Percentiles rank a stretch among this genome's conserved stretches.
Conservation (phyloP, 352 stramenopile genomes). For the Achlya hypogyna region DNA sequence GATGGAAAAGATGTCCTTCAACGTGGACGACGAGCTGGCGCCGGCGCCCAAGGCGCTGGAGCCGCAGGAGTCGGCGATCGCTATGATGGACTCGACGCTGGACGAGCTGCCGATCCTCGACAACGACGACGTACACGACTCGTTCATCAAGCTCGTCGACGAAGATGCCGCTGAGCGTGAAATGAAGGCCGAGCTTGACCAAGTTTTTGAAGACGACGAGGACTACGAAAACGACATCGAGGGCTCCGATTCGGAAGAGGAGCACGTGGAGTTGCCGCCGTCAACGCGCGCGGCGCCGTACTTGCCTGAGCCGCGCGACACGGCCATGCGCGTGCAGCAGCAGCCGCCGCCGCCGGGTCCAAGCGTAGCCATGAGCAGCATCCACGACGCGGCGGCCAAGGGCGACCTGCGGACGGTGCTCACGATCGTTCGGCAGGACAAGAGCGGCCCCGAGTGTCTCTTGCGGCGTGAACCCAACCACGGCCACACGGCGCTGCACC, state of each 20-base stretch:
- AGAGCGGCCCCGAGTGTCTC: slow-evolving; percentile 49
- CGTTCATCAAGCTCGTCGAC: slow-evolving; percentile 12
- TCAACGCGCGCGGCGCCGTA: not conserved
- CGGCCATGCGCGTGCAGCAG: slow-evolving; percentile 59
- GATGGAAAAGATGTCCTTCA: slow-evolving; percentile 3
- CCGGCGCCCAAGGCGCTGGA: not conserved
- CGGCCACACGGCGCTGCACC: slow-evolving; percentile 68
- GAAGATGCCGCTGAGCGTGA: slow-evolving; percentile 7
- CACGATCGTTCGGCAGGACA: slow-evolving; percentile 1
- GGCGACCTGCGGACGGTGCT: slow-evolving; percentile 69
- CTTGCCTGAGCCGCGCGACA: slow-evolving; percentile 36
- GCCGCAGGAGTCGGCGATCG: not conserved
- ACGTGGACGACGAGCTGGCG: not conserved
- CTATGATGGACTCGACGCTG: slow-evolving; percentile 16
- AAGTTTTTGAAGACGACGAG: slow-evolving; percentile 22
- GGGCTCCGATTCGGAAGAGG: not conserved
- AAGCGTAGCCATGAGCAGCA: slow-evolving; percentile 43
- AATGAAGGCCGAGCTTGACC: slow-evolving; percentile 9
- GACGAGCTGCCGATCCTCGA: not conserved
- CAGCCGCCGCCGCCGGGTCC: slow-evolving; percentile 28
- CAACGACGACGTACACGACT: slow-evolving; percentile 3
- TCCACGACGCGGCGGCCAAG: slow-evolving; percentile 73
- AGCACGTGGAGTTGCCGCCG: not conserved
- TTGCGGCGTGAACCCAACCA: slow-evolving; percentile 74
- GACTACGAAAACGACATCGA: slow-evolving; percentile 10